Evolutionary conservation across 73 alveolate species (phyloP).

Genomic region (Vitrella brassicaformis): DNA sequence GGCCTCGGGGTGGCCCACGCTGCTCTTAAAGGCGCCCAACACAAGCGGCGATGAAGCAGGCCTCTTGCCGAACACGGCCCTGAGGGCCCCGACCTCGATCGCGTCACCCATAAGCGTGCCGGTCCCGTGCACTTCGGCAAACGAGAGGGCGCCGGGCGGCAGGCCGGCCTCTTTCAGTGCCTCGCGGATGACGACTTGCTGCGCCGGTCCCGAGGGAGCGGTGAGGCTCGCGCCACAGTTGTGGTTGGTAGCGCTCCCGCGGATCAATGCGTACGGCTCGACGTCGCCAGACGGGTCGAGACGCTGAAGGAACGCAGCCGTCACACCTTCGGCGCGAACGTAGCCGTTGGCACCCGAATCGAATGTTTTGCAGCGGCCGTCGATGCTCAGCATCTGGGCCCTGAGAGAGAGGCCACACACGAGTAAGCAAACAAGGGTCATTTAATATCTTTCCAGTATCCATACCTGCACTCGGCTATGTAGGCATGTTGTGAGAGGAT

Average conservation of each 20-base stretch:
- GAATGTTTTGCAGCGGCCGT: background rate
- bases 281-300: too few species aligned
- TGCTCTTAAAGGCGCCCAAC: constrained; percentile 2
- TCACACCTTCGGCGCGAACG: background rate
- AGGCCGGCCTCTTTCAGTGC: background rate
- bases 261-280: background rate
- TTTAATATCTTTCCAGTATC: too few species aligned
- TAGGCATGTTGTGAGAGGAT: background rate
- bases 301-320: background rate
- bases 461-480: too few species aligned
- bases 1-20: constrained; percentile 10
- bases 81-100: background rate
- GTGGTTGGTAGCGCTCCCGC: background rate
- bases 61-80: background rate
- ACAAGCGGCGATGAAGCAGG: background rate
- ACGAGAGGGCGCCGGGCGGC: background rate
- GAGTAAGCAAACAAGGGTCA: too few species aligned
- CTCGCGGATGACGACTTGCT: background rate
- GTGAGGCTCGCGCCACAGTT: background rate
- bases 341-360: background rate
- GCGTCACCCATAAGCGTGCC: background rate
- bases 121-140: background rate
- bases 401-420: background rate
- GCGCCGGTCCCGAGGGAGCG: background rate
- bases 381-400: background rate